These are phyloP conservation scores for Boletales sp. DNA, from an alignment of 768 basidiomycete species.

Conservation along the genomic window DNA sequence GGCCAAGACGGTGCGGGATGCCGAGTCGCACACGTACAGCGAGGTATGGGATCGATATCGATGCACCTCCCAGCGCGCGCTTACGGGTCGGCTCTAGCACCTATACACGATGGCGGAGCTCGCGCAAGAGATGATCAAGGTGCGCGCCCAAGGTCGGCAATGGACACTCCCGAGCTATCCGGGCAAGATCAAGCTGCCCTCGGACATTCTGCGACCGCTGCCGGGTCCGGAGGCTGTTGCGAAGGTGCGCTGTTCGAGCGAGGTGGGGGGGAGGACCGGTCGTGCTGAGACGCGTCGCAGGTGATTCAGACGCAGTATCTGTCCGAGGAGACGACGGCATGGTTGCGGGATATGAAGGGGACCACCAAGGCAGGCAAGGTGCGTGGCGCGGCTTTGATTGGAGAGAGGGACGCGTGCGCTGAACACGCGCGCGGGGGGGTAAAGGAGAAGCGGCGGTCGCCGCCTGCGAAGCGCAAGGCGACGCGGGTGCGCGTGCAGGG, in stretches of 20 bases:
- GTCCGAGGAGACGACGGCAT: conserved; percentile 52
- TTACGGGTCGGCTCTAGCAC: too few species aligned
- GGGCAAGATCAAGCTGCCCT: conserved; percentile 73
- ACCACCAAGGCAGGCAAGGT: conserved; percentile 29
- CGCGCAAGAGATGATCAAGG: conserved; percentile 81
- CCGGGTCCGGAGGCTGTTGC: conserved; percentile 62
- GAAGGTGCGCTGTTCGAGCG: conserved; percentile 40
- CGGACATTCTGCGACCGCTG: conserved; percentile 75
- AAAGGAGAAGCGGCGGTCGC: conserved; percentile 7
- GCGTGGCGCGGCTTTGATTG: neutral
- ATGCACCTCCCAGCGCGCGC: neutral
- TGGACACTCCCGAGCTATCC: conserved; percentile 83
- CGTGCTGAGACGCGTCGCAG: conserved; percentile 35
- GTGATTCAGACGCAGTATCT: conserved; percentile 67
- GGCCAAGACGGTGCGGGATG: conserved; percentile 84
- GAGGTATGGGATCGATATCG: conserved; percentile 45
- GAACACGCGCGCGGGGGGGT: too few species aligned
- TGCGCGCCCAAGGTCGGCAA: conserved; percentile 52
- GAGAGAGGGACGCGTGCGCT: too few species aligned
- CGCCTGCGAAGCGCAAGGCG: conserved; percentile 53
- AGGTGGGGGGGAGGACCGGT: neutral
- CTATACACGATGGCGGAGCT: conserved; percentile 86
- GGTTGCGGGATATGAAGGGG: conserved; percentile 52
- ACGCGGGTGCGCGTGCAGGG: conserved; percentile 30
- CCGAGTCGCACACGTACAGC: conserved; percentile 60